Conservation (phyloP, 2,329 filamentous ascomycete species). For the Apiospora aurea region DNA sequence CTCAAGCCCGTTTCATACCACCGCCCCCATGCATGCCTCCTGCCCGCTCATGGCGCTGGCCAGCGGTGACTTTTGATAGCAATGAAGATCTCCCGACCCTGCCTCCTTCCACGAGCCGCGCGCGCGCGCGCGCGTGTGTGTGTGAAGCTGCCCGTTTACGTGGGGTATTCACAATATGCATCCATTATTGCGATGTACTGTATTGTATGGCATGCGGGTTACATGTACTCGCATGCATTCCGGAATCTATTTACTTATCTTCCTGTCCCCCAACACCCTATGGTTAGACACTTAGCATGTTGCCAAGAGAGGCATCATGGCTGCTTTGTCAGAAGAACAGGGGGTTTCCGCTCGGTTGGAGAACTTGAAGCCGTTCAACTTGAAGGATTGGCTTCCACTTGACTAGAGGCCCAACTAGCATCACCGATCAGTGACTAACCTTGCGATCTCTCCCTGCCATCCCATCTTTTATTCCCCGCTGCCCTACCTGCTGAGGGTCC, state of each 20-base stretch:
- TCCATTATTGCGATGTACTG: neutral
- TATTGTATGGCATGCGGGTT: neutral
- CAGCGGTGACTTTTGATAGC: neutral
- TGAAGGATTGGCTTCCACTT: neutral
- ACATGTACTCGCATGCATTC: neutral
- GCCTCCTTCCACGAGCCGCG: neutral
- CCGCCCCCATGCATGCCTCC: neutral
- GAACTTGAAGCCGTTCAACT: neutral
- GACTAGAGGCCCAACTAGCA: neutral
- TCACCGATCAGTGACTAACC: conserved; percentile 2
- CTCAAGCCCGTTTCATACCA: neutral
- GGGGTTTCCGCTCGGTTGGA: conserved; percentile 6
- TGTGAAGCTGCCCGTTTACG: neutral
- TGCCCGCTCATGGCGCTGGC: neutral
- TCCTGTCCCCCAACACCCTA: neutral
- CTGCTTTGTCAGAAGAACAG: conserved; percentile 6
- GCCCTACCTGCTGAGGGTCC: neutral
- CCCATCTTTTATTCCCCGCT: conserved; percentile 8
- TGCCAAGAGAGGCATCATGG: neutral
- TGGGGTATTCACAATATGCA: neutral
- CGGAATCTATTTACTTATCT: neutral
- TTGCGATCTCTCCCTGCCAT: neutral
- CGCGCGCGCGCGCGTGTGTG: neutral
- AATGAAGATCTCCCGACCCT: neutral
- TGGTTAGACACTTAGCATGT: neutral